A percentile compares a stretch with the other conserved stretches of the same genome.
Conservation (phyloP, 2,329 filamentous ascomycete species). For the Colletotrichum sansevieriae region DNA sequence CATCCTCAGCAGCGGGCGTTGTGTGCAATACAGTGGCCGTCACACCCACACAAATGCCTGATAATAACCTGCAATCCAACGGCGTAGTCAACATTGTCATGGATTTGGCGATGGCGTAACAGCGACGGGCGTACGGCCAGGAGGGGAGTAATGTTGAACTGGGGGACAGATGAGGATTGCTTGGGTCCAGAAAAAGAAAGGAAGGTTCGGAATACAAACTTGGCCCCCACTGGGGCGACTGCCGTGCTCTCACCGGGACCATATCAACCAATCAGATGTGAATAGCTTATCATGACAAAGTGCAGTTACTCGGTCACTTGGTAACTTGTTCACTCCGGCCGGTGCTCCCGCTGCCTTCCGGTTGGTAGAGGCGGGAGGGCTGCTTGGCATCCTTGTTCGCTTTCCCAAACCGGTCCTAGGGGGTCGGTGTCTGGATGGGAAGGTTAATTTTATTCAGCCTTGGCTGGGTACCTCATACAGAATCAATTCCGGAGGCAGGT, state of each 20-base stretch:
- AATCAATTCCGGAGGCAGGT: no score
- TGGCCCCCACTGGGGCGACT: conserved; percentile 27
- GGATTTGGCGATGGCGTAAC: no score
- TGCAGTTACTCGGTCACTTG: conserved; percentile 16
- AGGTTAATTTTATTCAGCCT: background rate
- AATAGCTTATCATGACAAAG: conserved; percentile 37
- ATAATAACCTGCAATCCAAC: no score
- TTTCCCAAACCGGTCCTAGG: conserved; percentile 20
- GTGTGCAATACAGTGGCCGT: background rate
- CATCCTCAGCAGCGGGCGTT: background rate
- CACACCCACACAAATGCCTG: background rate
- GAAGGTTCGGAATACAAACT: conserved; percentile 24
- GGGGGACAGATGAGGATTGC: conserved; percentile 6
- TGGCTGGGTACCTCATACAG: background rate
- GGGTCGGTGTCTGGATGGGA: conserved; percentile 19
- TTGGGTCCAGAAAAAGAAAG: conserved; percentile 32
- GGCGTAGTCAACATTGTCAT: no score
- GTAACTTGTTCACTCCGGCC: no score
- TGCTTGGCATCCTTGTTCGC: conserved; percentile 21
- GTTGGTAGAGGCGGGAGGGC: conserved; percentile 35
- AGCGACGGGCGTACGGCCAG: no score
- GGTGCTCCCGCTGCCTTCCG: conserved; percentile 13
- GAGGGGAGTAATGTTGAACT: background rate
- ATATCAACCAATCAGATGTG: conserved; percentile 27
- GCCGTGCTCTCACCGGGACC: conserved; percentile 1